These are phyloP conservation scores for Phytophthora citricola DNA, from an alignment of 352 stramenopile genomes.

Conservation along the genomic window DNA sequence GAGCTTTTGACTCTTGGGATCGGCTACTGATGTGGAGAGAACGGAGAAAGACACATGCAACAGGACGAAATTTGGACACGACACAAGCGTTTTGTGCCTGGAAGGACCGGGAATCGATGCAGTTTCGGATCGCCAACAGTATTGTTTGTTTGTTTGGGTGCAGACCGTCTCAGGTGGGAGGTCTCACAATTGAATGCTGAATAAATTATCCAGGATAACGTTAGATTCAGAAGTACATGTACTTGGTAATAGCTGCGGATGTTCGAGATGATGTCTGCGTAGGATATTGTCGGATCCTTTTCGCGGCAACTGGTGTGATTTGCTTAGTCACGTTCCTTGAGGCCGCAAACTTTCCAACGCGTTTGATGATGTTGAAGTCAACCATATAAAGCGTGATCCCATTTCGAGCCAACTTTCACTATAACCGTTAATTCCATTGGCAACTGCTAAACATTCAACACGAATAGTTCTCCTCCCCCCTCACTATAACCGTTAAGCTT, in stretches of 20 bases:
- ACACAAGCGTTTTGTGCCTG: no score
- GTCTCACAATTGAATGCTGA: neutral
- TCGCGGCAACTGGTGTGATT: conserved; percentile 1
- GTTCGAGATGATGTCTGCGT: neutral
- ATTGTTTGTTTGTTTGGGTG: neutral
- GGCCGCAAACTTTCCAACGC: conserved; percentile 1
- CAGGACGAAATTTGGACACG: conserved; percentile 1
- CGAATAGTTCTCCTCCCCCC: no score
- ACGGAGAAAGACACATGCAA: neutral
- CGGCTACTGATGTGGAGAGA: conserved; percentile 5
- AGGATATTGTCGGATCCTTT: conserved; percentile 2
- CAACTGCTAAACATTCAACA: no score
- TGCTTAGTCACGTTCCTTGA: neutral
- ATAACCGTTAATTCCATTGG: no score
- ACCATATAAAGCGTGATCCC: no score
- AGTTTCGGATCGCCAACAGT: no score
- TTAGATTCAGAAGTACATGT: no score
- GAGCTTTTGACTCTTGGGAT: neutral
- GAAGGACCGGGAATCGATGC: no score
- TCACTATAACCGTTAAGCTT: no score
- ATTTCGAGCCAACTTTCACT: no score
- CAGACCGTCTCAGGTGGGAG: neutral
- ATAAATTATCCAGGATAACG: no score
- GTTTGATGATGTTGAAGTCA: neutral
- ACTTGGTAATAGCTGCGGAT: no score